Evolutionary conservation across 2,329 filamentous ascomycete species (phyloP), one percentile per base, ranked within the genome.

Genomic region (Lizonia empirigonia): DNA sequence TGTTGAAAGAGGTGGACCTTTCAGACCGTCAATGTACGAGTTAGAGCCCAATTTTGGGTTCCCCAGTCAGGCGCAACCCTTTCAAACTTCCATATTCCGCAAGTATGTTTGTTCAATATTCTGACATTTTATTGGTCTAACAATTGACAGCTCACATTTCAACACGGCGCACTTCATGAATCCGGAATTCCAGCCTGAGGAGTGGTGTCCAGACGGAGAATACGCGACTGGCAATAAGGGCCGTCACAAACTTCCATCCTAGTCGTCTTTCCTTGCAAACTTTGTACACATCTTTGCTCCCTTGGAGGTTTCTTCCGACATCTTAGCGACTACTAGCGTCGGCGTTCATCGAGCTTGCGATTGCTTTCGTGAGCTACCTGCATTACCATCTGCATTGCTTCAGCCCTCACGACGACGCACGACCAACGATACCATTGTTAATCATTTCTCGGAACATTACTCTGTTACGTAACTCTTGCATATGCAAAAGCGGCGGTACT

Each of bases 131-230:
- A 19, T 27, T 36, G 5, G 33, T 23, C 60, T 71, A 41, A 72
- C 38, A 2, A 7, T 7, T 7, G 26, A 27, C 35, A 80, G 78
- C 60, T 81, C 78, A 5, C 77, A 78, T 56, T 80, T 74, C 72
- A 80, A 80, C 49, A 77, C 77, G 16, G 77, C 78, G 5, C 79
- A 82, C 64, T 82, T 77, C 63, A 63, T 76, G 52, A 81, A 80
- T 56, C 75, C 77, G 16, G 77, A 80, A 24, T 82, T 82, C 59
- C 77, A 81, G 50, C 79, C 79, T 5, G 78, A 81, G 56, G 76
- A 80, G 52, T 81, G 79, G 78, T 72, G 70, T 55, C 79, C 79
- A 3, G 77, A 78, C 16, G 67, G 72, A 45, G 78, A 80, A 41
- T 79, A 78, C 52, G 65, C 72, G 24, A 74, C 69, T 13, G 63